Conservation (phyloP, 306 rosid species). For the Cicer judaicum region DNA sequence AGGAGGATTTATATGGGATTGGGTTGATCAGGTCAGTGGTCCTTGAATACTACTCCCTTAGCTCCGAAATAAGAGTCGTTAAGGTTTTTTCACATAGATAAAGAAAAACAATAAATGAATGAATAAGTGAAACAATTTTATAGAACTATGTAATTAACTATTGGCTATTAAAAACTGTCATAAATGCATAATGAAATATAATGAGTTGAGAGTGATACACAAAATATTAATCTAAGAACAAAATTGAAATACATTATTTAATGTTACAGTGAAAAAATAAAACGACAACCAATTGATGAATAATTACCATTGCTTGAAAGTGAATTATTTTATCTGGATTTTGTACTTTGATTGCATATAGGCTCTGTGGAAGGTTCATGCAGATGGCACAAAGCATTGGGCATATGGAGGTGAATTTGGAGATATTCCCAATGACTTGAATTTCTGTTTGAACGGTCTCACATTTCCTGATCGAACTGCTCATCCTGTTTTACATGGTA, state of each 20-base stretch:
- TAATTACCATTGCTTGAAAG: slow-evolving; percentile 29
- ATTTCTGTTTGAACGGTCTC: slow-evolving; percentile 88
- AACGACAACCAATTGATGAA: slow-evolving; percentile 16
- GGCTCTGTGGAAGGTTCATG: slow-evolving; percentile 68
- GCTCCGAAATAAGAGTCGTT: no score
- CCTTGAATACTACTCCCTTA: slow-evolving; percentile 12
- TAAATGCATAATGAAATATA: no score
- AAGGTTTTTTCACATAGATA: no score
- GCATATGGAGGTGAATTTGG: slow-evolving; percentile 99
- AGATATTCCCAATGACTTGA: slow-evolving; percentile 83
- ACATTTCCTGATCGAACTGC: slow-evolving; percentile 88
- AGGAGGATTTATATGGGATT: slow-evolving; percentile 99
- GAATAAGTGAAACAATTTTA: no score
- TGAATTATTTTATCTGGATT: not conserved
- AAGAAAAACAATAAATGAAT: no score
- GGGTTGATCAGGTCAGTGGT: slow-evolving; percentile 87
- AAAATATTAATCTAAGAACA: no score
- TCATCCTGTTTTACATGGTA: slow-evolving; percentile 92
- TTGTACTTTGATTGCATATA: slow-evolving; percentile 44
- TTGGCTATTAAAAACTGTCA: no score
- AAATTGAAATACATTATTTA: no score
- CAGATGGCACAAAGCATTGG: slow-evolving; percentile 74
- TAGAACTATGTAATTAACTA: no score
- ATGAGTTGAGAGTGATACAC: no score
- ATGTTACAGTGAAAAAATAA: no score